A percentile compares a stretch with the other conserved stretches of the same genome.
phyloP scores from a whole-genome alignment of 2,329 filamentous ascomycete species.

The Fusarium solani-melongenae region DNA sequence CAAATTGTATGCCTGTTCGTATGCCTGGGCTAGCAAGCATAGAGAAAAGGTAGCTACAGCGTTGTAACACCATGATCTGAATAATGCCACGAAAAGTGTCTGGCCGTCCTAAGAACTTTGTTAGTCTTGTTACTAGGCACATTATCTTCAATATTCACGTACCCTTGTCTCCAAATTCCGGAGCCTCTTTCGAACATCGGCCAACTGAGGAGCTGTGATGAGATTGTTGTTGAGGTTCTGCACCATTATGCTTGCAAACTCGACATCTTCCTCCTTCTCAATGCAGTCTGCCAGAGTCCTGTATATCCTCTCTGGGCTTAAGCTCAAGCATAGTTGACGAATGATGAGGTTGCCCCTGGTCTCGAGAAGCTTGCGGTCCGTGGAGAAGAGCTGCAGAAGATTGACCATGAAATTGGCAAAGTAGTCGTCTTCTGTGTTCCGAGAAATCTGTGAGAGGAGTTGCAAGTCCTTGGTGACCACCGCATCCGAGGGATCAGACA shows the following conservation, averaged over 20 bases:
- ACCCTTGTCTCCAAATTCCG: conserved; percentile 90
- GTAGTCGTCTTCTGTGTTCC: conserved; percentile 96
- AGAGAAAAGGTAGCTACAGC: conserved; percentile 97
- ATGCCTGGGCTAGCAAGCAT: conserved; percentile 94
- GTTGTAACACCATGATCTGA: conserved; percentile 98
- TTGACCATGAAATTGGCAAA: conserved; percentile 99
- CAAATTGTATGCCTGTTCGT: conserved; percentile 96
- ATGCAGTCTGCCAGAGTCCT: conserved; percentile 95
- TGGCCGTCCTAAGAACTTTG: conserved; percentile 79
- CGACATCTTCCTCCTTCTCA: conserved; percentile 96
- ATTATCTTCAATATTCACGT: conserved; percentile 12
- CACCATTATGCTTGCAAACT: conserved; percentile 99
- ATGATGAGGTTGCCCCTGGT: conserved; percentile 96
- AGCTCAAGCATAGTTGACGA: conserved; percentile 88
- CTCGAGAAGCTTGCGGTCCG: conserved; percentile 89
- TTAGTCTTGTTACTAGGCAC: conserved; percentile 1
- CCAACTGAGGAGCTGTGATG: conserved; percentile 93
- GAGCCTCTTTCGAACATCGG: conserved; percentile 88
- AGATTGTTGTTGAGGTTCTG: conserved; percentile 99
- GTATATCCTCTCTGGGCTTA: conserved; percentile 96
- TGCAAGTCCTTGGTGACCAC: conserved; percentile 96
- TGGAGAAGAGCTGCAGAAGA: conserved; percentile 92
- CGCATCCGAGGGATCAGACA: conserved; percentile 94
- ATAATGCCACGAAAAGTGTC: conserved; percentile 92
- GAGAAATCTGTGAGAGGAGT: conserved; percentile 93